Conservation (phyloP, 768 basidiomycete species). For the Hericium coralloides region DNA sequence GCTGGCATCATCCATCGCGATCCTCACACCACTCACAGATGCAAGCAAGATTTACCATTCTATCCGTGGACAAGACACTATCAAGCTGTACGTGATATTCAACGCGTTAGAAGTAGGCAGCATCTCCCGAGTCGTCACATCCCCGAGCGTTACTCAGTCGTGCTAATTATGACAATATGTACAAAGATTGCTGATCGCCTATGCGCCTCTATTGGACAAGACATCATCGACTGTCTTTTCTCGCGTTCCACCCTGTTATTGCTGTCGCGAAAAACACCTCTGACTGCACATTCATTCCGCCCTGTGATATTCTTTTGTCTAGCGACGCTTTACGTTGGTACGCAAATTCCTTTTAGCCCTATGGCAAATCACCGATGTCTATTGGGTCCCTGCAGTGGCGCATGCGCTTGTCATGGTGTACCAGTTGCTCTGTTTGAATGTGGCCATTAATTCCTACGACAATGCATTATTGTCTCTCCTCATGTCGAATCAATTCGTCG, state of each 20-base stretch:
- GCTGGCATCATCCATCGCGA: slow-evolving; percentile 60
- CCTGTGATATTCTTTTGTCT: slow-evolving; percentile 81
- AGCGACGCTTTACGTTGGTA: slow-evolving; percentile 77
- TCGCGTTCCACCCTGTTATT: slow-evolving; percentile 83
- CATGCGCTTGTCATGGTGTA: slow-evolving; percentile 96
- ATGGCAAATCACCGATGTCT: not conserved
- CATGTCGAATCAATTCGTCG: slow-evolving; percentile 97
- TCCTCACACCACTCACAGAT: slow-evolving; percentile 80
- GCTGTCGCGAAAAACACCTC: slow-evolving; percentile 50
- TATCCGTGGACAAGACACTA: slow-evolving; percentile 95
- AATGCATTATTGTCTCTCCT: slow-evolving; percentile 89
- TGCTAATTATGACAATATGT: not conserved
- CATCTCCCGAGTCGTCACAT: not conserved
- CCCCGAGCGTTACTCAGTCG: not conserved
- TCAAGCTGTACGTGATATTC: slow-evolving; percentile 98
- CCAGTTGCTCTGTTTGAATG: slow-evolving; percentile 89
- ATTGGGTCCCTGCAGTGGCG: slow-evolving; percentile 41
- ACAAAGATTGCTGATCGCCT: slow-evolving; percentile 86
- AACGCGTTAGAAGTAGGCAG: slow-evolving; percentile 87
- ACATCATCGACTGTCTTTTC: slow-evolving; percentile 93
- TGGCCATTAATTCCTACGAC: slow-evolving; percentile 97
- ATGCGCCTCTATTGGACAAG: slow-evolving; percentile 95
- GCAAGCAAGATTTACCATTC: slow-evolving; percentile 97
- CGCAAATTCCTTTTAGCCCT: slow-evolving; percentile 14
- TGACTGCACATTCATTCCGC: slow-evolving; percentile 59